Evolutionary conservation across 345 rosid genomes (phyloP).

Genomic region (Sonneratia caseolaris): DNA sequence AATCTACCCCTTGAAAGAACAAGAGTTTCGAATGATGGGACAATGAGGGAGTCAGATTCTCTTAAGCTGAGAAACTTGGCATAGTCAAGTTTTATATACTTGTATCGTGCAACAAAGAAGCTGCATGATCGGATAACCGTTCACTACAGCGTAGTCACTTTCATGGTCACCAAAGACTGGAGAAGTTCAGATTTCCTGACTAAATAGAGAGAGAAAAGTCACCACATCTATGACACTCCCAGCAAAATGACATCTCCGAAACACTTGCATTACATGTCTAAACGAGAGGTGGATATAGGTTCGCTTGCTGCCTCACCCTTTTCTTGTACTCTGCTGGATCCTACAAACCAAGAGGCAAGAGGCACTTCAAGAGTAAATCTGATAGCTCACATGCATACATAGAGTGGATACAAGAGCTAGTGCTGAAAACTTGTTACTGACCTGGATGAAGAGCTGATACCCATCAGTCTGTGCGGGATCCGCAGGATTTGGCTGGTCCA

Average conservation of each 20-base stretch:
- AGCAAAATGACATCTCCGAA: not conserved
- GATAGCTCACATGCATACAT: not conserved
- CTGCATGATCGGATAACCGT: not conserved
- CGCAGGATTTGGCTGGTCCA: conserved; percentile 69
- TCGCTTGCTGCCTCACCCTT: conserved; percentile 75
- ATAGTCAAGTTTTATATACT: not conserved
- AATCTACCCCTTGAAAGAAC: not conserved
- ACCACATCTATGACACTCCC: not conserved
- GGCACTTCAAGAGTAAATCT: not conserved
- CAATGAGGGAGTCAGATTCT: no score
- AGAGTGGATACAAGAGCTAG: not conserved
- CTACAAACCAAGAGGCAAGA: conserved; percentile 20
- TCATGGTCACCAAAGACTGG: not conserved
- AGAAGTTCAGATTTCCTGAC: not conserved
- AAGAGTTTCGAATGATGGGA: not conserved
- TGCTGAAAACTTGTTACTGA: conserved; percentile 6
- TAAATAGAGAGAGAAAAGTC: not conserved
- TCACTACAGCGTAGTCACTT: not conserved
- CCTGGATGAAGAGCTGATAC: conserved; percentile 77
- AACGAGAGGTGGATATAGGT: conserved; percentile 62
- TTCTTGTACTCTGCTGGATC: conserved; percentile 70
- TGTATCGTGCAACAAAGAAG: not conserved
- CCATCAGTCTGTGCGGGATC: conserved; percentile 82
- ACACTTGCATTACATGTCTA: conserved; percentile 8
- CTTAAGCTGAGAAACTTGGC: no score